Base-by-base conservation (phyloP, 768 basidiomycete species). In the Fibroporia radiculosa region DNA sequence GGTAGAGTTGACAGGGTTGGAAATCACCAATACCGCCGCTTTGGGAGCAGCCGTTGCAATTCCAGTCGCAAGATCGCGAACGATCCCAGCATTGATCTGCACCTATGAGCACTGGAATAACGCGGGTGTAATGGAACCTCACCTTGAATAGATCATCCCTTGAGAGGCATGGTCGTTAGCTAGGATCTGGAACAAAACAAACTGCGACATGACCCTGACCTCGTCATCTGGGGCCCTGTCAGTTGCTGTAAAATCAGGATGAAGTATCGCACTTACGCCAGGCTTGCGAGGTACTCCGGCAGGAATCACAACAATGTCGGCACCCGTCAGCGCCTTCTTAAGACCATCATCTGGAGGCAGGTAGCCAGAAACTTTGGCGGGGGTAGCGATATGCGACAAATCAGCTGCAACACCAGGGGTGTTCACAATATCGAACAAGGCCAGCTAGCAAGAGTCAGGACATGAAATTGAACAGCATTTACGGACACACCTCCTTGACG, bases 1-100 rank as follows among this genome's bases (percentile, higher is more conserved):
- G 29, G 96, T 97, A 33, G 95, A 97, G 78, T 99, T 98, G 62
- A 99, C 95, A 25, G 96, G 96, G 74, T 99, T 99, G 56, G 96
- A 95, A 66, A 99, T 98, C 54, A 99, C 93, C 39, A 93, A 79
- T 35, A 98, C 79, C 57, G 86, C 84, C 18, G 96, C 96, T 60
- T 92, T 93, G 48, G 95, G 95, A 33, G 80, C 78, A 39, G 68
- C 61, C 13, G 75, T 80, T 13, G 95, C 93, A 56, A 93, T 88
- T 25, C 88, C 93, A 27, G 79, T 84, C 13, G 93, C 95, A 48
- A 99, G 80, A 58, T 91, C 90, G 56, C 83, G 83, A 47, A 97
- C 87, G 62, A 99, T 99, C 37, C 92, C 92, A 45, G 91, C 96
- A 68, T 99, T 99, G 74, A 93, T 96, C 90, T 96, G 57, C 40